phyloP scores from a whole-genome alignment of 2,329 filamentous ascomycete species.

The Claviceps spartinae region DNA sequence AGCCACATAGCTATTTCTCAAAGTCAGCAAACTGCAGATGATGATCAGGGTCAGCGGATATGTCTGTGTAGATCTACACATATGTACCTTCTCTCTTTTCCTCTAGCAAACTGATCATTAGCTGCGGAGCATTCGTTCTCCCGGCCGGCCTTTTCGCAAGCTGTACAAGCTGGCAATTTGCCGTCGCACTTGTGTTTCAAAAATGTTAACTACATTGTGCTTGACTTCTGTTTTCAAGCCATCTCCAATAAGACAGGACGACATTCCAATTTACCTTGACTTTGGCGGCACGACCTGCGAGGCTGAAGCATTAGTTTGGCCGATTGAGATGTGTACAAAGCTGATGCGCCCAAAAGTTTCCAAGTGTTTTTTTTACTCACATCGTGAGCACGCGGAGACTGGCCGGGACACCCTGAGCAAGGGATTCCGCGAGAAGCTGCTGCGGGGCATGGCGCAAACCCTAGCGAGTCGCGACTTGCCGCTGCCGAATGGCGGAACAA shows the following conservation, averaged over 20 bases:
- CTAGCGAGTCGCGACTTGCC: neutral
- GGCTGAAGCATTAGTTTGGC: neutral
- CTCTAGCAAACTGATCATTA: constrained; percentile 89
- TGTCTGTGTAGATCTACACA: no score
- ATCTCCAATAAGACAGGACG: neutral
- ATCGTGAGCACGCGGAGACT: constrained; percentile 68
- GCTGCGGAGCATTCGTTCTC: constrained; percentile 81
- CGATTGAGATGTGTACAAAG: neutral
- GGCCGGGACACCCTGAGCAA: constrained; percentile 62
- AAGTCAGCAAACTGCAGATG: neutral
- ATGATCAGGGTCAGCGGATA: constrained; percentile 5
- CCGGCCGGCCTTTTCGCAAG: constrained; percentile 83
- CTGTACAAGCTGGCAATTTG: constrained; percentile 86
- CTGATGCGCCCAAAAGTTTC: neutral
- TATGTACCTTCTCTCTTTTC: constrained; percentile 72
- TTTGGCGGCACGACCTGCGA: constrained; percentile 65
- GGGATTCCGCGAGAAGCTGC: constrained; percentile 40
- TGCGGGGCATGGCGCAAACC: constrained; percentile 26
- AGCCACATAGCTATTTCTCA: constrained; percentile 59
- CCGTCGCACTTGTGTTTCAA: constrained; percentile 59
- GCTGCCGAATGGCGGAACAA: neutral
- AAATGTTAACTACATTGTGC: neutral
- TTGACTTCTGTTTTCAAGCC: neutral
- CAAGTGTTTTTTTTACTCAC: constrained; percentile 24
- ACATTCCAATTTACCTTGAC: constrained; percentile 53